Evolutionary conservation across 2,329 filamentous ascomycete species (phyloP), one percentile per base, ranked within the genome.

Genomic region (Fusarium xylarioides): DNA sequence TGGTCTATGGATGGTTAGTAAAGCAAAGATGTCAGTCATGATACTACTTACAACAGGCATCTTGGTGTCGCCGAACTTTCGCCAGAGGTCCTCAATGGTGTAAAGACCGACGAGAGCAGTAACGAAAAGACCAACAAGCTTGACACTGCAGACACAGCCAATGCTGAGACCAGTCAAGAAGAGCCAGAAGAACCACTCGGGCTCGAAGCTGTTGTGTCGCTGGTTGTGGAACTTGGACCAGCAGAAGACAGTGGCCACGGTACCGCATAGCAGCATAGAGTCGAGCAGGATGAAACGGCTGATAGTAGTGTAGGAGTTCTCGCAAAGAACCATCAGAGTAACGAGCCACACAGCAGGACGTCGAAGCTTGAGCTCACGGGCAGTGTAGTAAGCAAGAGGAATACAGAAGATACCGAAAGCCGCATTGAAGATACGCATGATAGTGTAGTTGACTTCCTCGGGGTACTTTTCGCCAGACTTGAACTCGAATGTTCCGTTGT

Each of bases 401-500:
- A 99, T 91, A 80, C 94, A 98, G 68, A 96, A 87, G 70, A 95
- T 95, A 68, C 96, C 96, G 81, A 98, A 99, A 72, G 94, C 90
- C 73, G 95, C 93, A 82, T 98, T 99, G 89, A 99, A 99, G 70
- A 95, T 89, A 77, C 96, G 94, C 97, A 99, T 99, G 81, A 97
- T 97, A 77, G 95, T 97, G 83, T 97, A 99, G 86, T 99, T 92
- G 80, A 99, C 88, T 79, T 98, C 94, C 76, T 91, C 90, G 16
- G 96, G 96, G 82, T 99, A 99, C 61, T 90, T 95, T 80, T 98
- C 96, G 81, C 96, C 96, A 60, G 95, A 98, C 84, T 99, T 99
- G 89, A 99, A 99, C 81, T 99, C 96, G 84, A 99, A 99, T 8
- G 95, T 97, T 66, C 96, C 96, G 86, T 99, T 99, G 87, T 99